These are phyloP conservation scores for Pichia exigua DNA, from an alignment of 805 yeast genomes.

Conservation along the genomic window DNA sequence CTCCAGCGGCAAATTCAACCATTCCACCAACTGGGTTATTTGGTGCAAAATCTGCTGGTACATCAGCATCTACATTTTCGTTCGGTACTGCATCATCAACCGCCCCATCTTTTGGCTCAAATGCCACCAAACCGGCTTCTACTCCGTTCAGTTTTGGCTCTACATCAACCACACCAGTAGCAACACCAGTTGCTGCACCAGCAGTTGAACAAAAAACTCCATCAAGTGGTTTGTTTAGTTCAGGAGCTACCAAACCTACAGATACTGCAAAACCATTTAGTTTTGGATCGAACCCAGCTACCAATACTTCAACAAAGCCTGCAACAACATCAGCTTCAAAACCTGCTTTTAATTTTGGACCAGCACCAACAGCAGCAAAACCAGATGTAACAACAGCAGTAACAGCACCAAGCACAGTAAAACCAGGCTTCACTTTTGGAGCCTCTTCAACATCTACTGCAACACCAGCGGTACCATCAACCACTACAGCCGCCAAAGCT, in stretches of 20 bases:
- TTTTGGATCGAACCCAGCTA: conserved; percentile 11
- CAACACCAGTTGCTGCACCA: not conserved
- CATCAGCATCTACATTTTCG: not conserved
- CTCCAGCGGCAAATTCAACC: conserved; percentile 11
- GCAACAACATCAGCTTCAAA: conserved; percentile 2
- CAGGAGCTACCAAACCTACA: not conserved
- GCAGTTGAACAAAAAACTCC: not conserved
- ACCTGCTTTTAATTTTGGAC: conserved; percentile 19
- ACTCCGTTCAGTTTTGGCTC: conserved; percentile 1
- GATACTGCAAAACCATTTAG: conserved; percentile 1
- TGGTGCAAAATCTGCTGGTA: not conserved
- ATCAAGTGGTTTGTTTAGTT: not conserved
- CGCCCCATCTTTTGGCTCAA: not conserved
- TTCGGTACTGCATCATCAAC: not conserved
- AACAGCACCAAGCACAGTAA: conserved; percentile 12
- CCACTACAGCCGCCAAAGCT: not conserved
- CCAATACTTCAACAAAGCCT: not conserved
- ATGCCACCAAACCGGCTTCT: not conserved
- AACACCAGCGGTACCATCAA: not conserved
- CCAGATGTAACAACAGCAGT: conserved; percentile 11
- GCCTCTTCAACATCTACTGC: conserved; percentile 1
- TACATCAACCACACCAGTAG: not conserved
- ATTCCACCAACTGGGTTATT: conserved; percentile 3
- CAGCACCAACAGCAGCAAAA: conserved; percentile 9
- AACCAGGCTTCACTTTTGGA: conserved; percentile 1